Evolutionary conservation across 441 rosid species (phyloP).

Genomic region (Jatropha multifida): DNA sequence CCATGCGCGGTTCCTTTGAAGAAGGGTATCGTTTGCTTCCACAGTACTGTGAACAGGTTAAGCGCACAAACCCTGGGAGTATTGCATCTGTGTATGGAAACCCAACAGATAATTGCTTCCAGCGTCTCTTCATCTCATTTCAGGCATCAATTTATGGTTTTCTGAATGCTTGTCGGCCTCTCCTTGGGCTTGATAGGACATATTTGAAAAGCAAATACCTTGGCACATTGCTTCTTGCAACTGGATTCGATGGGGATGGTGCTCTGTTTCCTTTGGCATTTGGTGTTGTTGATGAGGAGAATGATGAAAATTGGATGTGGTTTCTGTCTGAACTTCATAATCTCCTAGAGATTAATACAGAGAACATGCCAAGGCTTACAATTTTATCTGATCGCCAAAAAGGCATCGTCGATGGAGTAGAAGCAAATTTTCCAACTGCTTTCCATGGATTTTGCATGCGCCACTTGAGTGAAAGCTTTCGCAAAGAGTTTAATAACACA

Average conservation of each 20-base stretch:
- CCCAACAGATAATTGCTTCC: slow-evolving; percentile 72
- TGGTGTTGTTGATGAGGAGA: slow-evolving; percentile 93
- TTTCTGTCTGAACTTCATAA: slow-evolving; percentile 91
- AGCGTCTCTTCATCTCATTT: slow-evolving; percentile 89
- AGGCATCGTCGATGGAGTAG: slow-evolving; percentile 91
- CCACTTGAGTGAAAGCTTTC: slow-evolving; percentile 88
- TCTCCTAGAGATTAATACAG: slow-evolving; percentile 84
- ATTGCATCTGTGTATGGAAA: slow-evolving; percentile 86
- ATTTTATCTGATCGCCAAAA: slow-evolving; percentile 89
- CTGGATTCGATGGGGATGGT: slow-evolving; percentile 94
- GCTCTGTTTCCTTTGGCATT: slow-evolving; percentile 88
- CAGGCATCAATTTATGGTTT: slow-evolving; percentile 95
- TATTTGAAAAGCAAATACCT: slow-evolving; percentile 84
- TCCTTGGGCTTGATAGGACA: slow-evolving; percentile 87
- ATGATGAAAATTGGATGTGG: slow-evolving; percentile 99
- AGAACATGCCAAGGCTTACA: slow-evolving; percentile 96
- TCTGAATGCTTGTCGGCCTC: slow-evolving; percentile 87
- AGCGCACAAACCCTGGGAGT: slow-evolving; percentile 83
- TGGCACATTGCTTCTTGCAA: slow-evolving; percentile 87
- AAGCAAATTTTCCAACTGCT: slow-evolving; percentile 88
- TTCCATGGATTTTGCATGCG: slow-evolving; percentile 97
- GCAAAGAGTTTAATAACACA: slow-evolving; percentile 89
- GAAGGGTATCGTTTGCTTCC: slow-evolving; percentile 96
- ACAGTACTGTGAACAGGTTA: slow-evolving; percentile 85
- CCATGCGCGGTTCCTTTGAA: slow-evolving; percentile 95